Evolutionary conservation across 2,329 filamentous ascomycete genomes (phyloP).

Genomic region (Helminthosporium solani): DNA sequence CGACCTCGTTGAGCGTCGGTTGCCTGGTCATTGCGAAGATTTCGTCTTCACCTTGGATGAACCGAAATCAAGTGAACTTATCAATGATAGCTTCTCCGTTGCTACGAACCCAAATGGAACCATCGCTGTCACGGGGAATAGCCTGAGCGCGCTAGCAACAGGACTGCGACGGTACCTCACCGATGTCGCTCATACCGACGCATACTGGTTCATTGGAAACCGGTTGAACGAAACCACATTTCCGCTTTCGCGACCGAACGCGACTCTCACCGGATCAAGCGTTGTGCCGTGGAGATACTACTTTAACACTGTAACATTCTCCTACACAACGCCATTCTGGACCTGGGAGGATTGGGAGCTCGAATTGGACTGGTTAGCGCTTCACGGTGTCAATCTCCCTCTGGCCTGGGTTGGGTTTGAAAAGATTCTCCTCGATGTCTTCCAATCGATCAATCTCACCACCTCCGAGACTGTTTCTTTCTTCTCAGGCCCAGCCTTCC

Average conservation of each 20-base stretch:
- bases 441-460: constrained; percentile 49
- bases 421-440: constrained; percentile 53
- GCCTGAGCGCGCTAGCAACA: constrained; percentile 18
- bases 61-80: constrained; percentile 2
- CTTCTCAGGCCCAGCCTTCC: constrained; percentile 54
- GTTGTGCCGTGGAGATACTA: constrained; percentile 52
- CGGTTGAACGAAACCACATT: constrained; percentile 38
- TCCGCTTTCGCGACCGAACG: constrained; percentile 31
- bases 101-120: constrained; percentile 14
- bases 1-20: constrained; percentile 24
- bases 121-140: constrained; percentile 20
- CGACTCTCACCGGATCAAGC: constrained; percentile 44
- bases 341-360: constrained; percentile 57
- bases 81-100: constrained; percentile 18
- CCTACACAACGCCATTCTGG: constrained; percentile 55
- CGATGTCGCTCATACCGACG: constrained; percentile 47
- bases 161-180: constrained; percentile 47
- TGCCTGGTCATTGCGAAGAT: constrained; percentile 17
- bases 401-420: constrained; percentile 56
- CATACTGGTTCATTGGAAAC: constrained; percentile 51
- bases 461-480: constrained; percentile 49
- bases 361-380: constrained; percentile 55
- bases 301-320: constrained; percentile 56
- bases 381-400: constrained; percentile 54
- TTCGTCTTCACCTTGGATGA: constrained; percentile 21